These are phyloP conservation scores for Corrigiola litoralis DNA, from an alignment of 179 eudicot genomes.

Conservation along the genomic window DNA sequence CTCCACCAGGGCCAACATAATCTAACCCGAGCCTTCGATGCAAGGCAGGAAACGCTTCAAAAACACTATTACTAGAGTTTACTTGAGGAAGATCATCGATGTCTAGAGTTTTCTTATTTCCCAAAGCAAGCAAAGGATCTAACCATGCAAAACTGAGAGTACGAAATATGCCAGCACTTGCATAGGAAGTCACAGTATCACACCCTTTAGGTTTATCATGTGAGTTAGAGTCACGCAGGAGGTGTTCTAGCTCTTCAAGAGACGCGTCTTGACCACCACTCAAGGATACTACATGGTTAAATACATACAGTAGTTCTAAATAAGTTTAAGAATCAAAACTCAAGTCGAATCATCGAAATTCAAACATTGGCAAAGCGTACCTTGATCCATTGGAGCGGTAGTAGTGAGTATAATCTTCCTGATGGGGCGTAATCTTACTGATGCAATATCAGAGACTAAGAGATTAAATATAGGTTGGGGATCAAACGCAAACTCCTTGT, in stretches of 20 bases:
- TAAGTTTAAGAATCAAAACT: no score
- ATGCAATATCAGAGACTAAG: no score
- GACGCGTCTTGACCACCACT: background rate
- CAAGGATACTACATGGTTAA: background rate
- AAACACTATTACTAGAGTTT: slow-evolving; percentile 31
- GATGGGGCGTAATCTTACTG: no score
- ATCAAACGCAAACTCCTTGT: no score
- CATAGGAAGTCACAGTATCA: slow-evolving; percentile 35
- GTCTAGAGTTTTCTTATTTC: slow-evolving; percentile 40
- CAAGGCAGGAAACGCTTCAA: slow-evolving; percentile 40
- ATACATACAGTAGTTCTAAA: no score
- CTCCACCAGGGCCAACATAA: slow-evolving; percentile 6
- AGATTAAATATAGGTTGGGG: no score
- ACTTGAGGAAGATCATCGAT: slow-evolving; percentile 56
- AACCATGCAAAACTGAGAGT: slow-evolving; percentile 54
- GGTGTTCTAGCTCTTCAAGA: slow-evolving; percentile 48
- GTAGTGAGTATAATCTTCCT: no score
- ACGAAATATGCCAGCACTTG: slow-evolving; percentile 36
- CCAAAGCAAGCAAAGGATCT: slow-evolving; percentile 35
- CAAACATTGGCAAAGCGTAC: no score
- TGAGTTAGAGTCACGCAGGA: slow-evolving; percentile 18
- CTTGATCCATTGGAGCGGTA: no score
- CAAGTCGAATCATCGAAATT: no score
- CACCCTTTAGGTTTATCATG: slow-evolving; percentile 14
- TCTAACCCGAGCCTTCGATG: slow-evolving; percentile 12